Evolutionary conservation across 768 basidiomycete species (phyloP).

Genomic region (Dictyophora rubrovolvata): DNA sequence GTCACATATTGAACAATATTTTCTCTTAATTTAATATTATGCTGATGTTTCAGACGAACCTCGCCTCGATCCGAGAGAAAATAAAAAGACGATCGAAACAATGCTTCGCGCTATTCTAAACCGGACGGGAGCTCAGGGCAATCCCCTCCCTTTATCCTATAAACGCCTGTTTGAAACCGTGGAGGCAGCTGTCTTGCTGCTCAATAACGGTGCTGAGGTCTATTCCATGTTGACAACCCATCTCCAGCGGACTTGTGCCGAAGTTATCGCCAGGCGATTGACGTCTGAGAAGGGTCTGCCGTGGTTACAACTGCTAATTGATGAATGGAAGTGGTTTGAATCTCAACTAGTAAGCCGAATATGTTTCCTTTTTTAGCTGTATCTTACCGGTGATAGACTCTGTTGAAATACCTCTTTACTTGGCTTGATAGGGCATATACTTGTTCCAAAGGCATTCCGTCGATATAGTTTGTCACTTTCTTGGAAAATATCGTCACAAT

Average conservation of each 20-base stretch:
- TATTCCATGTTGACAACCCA: constrained; percentile 50
- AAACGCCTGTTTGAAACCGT: constrained; percentile 41
- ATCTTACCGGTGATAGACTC: constrained; percentile 26
- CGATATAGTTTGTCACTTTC: constrained; percentile 35
- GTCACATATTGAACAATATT: not conserved
- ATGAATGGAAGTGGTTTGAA: constrained; percentile 54
- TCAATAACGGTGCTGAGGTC: constrained; percentile 44
- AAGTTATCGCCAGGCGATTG: constrained; percentile 27
- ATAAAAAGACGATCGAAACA: not conserved
- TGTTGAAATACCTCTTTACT: constrained; percentile 54
- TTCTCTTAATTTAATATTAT: not conserved
- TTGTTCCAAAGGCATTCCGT: constrained; percentile 25
- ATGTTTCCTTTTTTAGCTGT: not conserved
- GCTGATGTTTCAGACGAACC: not conserved
- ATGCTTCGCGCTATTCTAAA: not conserved
- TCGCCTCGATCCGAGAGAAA: not conserved
- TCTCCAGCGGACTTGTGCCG: constrained; percentile 45
- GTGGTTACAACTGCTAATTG: constrained; percentile 53
- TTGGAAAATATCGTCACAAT: not conserved
- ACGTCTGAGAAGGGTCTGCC: constrained; percentile 23
- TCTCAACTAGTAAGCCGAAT: constrained; percentile 43
- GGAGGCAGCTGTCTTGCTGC: constrained; percentile 11
- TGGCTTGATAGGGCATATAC: constrained; percentile 66
- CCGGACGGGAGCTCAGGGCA: constrained; percentile 9
- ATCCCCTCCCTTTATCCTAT: constrained; percentile 44